Base-by-base conservation (phyloP, 2,329 filamentous ascomycete genomes). In the Alternaria sp. region DNA sequence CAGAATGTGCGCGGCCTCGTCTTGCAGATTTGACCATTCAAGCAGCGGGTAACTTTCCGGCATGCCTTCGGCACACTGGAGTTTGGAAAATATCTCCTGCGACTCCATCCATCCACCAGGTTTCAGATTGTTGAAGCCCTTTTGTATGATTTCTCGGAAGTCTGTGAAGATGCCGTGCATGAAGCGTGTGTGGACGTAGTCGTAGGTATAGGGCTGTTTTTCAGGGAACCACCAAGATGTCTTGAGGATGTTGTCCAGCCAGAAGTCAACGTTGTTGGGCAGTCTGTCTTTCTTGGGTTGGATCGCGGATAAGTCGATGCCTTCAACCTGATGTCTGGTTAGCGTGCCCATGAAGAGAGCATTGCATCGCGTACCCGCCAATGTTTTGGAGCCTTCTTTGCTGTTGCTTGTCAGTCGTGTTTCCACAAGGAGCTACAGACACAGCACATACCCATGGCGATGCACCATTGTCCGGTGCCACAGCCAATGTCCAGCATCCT, bases 181-280 rank as follows among this genome's bases (percentile, higher is more conserved):
- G 69, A 87, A 81, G 47, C 86, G 84, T 3, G 86, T 84, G 76
- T 90, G 88, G 61, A 91, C 84, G 63, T 86, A 86, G 76, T 90
- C 88, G 70, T 89, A 84, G 67, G 80, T 8, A 11, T 20, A 51
- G 9, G 28, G 14, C 8, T 53, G 71, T 11, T 71, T 62, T 21
- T 58, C 60, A 6, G 83, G 80, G 79, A 87, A 74, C 79, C 86
- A 80, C 87, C 88, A 89, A 59, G 90, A 85, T 10, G 67, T 82
- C 2, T 84, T 81, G 72, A 89, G 87, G 55, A 85, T 84, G 73
- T 94, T 91, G 73, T 93, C 90, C 49, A 94, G 86, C 64, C 88
- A 88, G 68, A 94, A 94, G 65, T 88, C 87, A 14, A 93, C 89
- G 66, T 94, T 41, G 37, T 94, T 18, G 87, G 86, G 0, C 92